Evolutionary conservation across 176 grass and related monocot genomes (phyloP), one percentile per base, ranked within the genome.

Genomic region (Guadua angustifolia): DNA sequence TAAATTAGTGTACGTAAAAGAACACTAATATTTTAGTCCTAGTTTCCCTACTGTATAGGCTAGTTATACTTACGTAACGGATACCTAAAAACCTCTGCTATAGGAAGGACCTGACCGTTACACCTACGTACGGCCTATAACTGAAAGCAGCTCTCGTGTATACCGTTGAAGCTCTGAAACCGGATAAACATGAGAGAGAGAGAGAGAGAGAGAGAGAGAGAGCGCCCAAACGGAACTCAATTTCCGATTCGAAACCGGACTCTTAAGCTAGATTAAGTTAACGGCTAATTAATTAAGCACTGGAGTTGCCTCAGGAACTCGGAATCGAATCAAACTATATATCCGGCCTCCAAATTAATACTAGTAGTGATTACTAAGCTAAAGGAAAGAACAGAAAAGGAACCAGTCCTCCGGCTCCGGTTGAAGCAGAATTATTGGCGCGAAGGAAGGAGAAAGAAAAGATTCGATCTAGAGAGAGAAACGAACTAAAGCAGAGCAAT

Each of bases 351-450:
- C 56, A 38, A 68, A 80, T 12, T 79, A 24, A 38, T 25, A 71
- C 10, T 3, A 9, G 11, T 12, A 45, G 12, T 3, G 2, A 45
- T 12, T 11, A 45, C 43, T 6, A 46, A 25, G 5, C 16, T 45
- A 45, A 25, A n/a, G 14, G 21, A 58, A 73, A 11, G 52, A 47
- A 49, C 18, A 26, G 53, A 38, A 79, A 38, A 16, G 33, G 52
- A 79, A 80, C 18, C 11, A 24, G 6, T 22, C 56, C 9, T 58
- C 56, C 18, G 52, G 52, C 9, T 58, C 56, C 18, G 52, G 52
- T 7, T 21, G 52, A 56, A 56, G 52, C n/a, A 22, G 9, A 81
- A 87, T 87, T 69, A 68, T 82, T 87, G 85, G 85, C 78, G 78
- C 69, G 76, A 52, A 50, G 67, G 56, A 69, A 9, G 18, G 21